phyloP scores from a whole-genome alignment of 140 eudicot genomes.

The Senecio squalidus region DNA sequence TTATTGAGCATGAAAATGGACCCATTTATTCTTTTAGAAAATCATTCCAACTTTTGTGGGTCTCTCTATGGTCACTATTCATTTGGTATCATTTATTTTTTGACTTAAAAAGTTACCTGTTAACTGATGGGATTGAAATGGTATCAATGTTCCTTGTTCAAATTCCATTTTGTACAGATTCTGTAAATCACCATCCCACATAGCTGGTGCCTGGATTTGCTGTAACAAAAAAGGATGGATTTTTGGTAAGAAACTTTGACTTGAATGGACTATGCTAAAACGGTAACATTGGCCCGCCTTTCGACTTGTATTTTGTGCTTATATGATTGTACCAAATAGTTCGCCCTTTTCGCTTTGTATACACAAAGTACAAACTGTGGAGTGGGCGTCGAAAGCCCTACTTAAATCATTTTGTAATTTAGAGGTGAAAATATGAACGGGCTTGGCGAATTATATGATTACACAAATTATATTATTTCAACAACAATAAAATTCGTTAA shows the following conservation, averaged over 20 bases:
- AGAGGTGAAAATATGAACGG: too few species aligned
- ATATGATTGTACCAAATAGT: constrained; percentile 19
- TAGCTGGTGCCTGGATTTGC: constrained; percentile 43
- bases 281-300: neutral
- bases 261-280: constrained; percentile 10
- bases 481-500: too few species aligned
- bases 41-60: constrained; percentile 44
- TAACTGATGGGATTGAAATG: constrained; percentile 54
- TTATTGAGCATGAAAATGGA: constrained; percentile 40
- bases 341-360: neutral
- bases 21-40: constrained; percentile 29
- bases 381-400: too few species aligned
- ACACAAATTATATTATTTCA: too few species aligned
- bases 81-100: constrained; percentile 26
- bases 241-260: constrained; percentile 17
- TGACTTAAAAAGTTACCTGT: constrained; percentile 49
- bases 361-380: constrained; percentile 13
- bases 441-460: too few species aligned
- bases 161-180: constrained; percentile 60
- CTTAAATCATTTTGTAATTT: neutral
- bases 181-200: constrained; percentile 73
- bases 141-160: constrained; percentile 65
- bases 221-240: constrained; percentile 22
- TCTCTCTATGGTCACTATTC: constrained; percentile 34
- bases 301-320: constrained; percentile 12